These are phyloP conservation scores for Cryptococcus sp. DNA, from an alignment of 1,284 basidiomycete genomes.

Conservation along the genomic window DNA sequence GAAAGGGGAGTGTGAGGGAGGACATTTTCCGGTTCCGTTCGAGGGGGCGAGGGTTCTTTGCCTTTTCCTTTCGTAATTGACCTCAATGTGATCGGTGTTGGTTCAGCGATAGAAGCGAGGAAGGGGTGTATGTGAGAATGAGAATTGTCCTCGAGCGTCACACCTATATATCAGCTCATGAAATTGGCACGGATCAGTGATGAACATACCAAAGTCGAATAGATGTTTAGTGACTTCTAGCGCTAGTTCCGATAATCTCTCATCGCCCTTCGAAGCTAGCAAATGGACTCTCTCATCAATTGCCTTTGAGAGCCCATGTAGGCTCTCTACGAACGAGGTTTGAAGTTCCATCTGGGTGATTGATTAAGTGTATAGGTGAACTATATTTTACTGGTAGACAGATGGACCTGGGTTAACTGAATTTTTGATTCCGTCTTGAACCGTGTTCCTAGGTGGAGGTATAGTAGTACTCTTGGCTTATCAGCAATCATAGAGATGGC, in stretches of 20 bases:
- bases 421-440: no score
- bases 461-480: no score
- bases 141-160: conserved; percentile 59
- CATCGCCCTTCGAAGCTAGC: conserved; percentile 51
- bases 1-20: conserved; percentile 69
- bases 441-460: no score
- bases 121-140: conserved; percentile 64
- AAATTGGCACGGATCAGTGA: not conserved
- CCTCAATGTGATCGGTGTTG: conserved; percentile 56
- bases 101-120: conserved; percentile 58
- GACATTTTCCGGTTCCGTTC: conserved; percentile 21
- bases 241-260: conserved; percentile 58
- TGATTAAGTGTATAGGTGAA: not conserved
- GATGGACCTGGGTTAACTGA: no score
- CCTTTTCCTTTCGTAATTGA: conserved; percentile 50
- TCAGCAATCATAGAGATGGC: no score
- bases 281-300: conserved; percentile 21
- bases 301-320: conserved; percentile 6
- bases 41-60: conserved; percentile 33
- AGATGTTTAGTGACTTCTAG: conserved; percentile 67
- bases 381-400: not conserved
- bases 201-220: conserved; percentile 69
- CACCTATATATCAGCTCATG: conserved; percentile 25
- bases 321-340: not conserved
- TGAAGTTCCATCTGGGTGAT: no score